phyloP scores from a whole-genome alignment of 2,329 filamentous ascomycete genomes.

The Aspergillus ustus region DNA sequence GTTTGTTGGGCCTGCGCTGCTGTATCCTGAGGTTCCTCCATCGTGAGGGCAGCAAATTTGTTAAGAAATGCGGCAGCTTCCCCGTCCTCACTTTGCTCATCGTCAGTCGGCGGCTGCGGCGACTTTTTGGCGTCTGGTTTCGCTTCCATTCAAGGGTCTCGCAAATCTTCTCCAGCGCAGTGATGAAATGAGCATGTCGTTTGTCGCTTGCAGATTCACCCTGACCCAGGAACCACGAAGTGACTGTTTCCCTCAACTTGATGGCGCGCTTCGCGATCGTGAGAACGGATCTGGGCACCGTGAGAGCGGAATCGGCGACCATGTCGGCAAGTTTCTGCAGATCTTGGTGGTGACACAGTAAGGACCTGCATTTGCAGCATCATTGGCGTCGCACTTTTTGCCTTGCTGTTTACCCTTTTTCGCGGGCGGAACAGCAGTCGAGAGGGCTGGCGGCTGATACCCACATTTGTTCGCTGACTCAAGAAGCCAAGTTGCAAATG shows the following conservation, averaged over 20 bases:
- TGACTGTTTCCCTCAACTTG: slow-evolving; percentile 33
- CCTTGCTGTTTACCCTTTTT: slow-evolving; percentile 19
- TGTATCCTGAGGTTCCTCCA: slow-evolving; percentile 30
- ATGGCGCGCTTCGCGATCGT: slow-evolving; percentile 32
- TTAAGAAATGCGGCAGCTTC: slow-evolving; percentile 25
- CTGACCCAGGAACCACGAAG: slow-evolving; percentile 33
- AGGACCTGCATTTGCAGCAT: slow-evolving; percentile 21
- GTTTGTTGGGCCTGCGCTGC: slow-evolving; percentile 16
- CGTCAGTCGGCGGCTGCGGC: slow-evolving; percentile 9
- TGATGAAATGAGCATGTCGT: slow-evolving; percentile 33
- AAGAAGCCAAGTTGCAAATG: slow-evolving; percentile 35
- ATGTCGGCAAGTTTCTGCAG: slow-evolving; percentile 30
- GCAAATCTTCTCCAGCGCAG: slow-evolving; percentile 31
- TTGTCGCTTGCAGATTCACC: slow-evolving; percentile 27
- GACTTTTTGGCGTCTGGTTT: slow-evolving; percentile 24
- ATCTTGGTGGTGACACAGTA: slow-evolving; percentile 30
- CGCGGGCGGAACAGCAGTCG: slow-evolving; percentile 8
- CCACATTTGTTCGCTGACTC: slow-evolving; percentile 33
- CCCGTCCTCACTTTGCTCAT: slow-evolving; percentile 18
- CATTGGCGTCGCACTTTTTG: slow-evolving; percentile 19
- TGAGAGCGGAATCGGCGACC: slow-evolving; percentile 28
- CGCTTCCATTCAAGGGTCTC: slow-evolving; percentile 30
- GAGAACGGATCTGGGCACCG: slow-evolving; percentile 27
- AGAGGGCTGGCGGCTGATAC: slow-evolving; percentile 23
- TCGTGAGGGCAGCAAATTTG: slow-evolving; percentile 33